Percentiles rank a stretch among this genome's conserved stretches.
Conservation (phyloP, 306 rosid genomes). For the Casuarina cunninghamiana region DNA sequence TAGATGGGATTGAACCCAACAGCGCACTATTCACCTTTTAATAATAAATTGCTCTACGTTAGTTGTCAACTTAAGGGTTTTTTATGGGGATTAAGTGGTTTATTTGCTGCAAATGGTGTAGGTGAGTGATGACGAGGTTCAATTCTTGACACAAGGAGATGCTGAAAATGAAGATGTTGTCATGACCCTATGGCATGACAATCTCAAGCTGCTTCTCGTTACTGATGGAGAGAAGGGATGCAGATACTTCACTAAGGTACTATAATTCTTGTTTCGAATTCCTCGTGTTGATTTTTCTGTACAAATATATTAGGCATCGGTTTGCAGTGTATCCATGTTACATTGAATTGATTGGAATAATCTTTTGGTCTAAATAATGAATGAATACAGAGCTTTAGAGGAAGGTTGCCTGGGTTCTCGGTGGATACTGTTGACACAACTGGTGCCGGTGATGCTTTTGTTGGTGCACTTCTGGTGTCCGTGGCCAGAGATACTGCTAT, state of each 20-base stretch:
- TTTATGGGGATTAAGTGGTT: background rate
- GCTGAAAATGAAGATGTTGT: constrained; percentile 50
- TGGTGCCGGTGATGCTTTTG: constrained; percentile 78
- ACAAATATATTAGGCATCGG: background rate
- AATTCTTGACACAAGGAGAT: constrained; percentile 57
- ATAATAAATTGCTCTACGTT: background rate
- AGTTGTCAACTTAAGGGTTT: background rate
- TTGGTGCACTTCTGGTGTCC: constrained; percentile 50
- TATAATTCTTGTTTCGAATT: constrained; percentile 6
- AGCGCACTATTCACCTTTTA: background rate
- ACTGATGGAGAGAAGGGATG: constrained; percentile 74
- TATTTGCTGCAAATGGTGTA: constrained; percentile 5
- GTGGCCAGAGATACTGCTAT: constrained; percentile 44
- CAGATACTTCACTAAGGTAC: constrained; percentile 64
- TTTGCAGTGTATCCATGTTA: background rate
- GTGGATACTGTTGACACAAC: constrained; percentile 62
- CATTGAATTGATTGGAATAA: background rate
- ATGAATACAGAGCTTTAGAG: constrained; percentile 48
- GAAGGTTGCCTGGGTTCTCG: constrained; percentile 53
- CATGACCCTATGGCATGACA: constrained; percentile 59
- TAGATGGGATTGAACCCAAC: too few species aligned
- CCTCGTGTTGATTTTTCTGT: background rate
- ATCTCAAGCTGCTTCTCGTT: constrained; percentile 53
- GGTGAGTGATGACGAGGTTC: constrained; percentile 75
- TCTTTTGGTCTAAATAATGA: constrained; percentile 9